Evolutionary conservation across 352 stramenopile genomes (phyloP).

Genomic region (Thraustochytrium sp.): DNA sequence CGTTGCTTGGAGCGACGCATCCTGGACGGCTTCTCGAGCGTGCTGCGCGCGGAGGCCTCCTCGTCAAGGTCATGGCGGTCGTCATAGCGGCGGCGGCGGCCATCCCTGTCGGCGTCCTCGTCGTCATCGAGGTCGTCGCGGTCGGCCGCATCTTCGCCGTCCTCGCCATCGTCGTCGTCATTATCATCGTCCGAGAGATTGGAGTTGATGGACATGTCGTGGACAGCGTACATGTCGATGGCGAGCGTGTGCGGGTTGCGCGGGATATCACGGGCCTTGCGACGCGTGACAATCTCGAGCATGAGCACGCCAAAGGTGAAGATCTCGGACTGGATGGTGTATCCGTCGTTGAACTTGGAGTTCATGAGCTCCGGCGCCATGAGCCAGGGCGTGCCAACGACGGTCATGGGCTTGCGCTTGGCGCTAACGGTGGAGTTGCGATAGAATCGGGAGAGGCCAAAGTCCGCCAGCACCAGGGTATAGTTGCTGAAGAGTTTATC

Average conservation of each 20-base stretch:
- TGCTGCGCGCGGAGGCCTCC: too few species aligned
- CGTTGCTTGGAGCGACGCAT: neutral
- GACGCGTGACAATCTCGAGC: constrained; percentile 30
- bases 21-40: neutral
- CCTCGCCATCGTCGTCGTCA: neutral
- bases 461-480: constrained; percentile 8
- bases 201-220: constrained; percentile 11
- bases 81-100: too few species aligned
- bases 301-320: constrained; percentile 43
- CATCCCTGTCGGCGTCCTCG: too few species aligned
- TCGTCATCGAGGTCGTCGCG: neutral
- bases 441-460: constrained; percentile 34
- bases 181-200: neutral
- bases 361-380: constrained; percentile 44
- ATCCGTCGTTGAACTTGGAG: constrained; percentile 16
- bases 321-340: constrained; percentile 43
- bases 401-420: constrained; percentile 29
- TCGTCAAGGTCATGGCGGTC: too few species aligned
- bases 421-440: neutral
- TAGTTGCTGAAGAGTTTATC: neutral
- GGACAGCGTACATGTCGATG: constrained; percentile 25
- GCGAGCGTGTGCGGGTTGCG: constrained; percentile 16
- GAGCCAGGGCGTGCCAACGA: constrained; percentile 34
- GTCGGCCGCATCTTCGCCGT: neutral
- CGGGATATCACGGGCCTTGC: constrained; percentile 1